Evolutionary conservation across 306 rosid genomes (phyloP).

Genomic region (Glycine tomentella): DNA sequence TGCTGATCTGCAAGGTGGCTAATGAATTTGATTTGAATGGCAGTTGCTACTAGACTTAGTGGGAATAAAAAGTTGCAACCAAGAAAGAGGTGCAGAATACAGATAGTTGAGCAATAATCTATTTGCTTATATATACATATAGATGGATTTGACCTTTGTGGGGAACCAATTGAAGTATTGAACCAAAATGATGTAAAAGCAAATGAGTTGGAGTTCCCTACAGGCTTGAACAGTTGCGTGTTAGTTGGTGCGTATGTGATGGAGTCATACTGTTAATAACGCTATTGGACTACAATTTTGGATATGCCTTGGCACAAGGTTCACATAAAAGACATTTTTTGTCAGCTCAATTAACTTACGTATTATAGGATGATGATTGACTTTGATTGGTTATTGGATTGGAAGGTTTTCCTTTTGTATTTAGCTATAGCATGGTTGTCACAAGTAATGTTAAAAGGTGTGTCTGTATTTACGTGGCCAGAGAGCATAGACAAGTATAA

Average conservation of each 20-base stretch:
- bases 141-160: conserved; percentile 3
- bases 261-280: neutral
- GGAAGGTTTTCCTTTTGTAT: conserved; percentile 24
- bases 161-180: neutral
- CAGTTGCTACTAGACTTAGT: conserved; percentile 16
- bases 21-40: conserved; percentile 36
- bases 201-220: conserved; percentile 53
- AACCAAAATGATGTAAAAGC: conserved; percentile 21
- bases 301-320: conserved; percentile 24
- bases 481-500: neutral
- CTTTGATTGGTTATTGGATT: neutral
- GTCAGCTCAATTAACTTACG: conserved; percentile 27
- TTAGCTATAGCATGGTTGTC: neutral
- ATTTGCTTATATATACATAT: conserved; percentile 25
- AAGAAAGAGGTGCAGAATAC: neutral
- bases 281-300: neutral
- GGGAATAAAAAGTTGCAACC: conserved; percentile 15
- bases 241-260: conserved; percentile 14
- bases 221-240: conserved; percentile 33
- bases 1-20: conserved; percentile 21
- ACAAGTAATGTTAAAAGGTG: neutral
- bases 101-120: conserved; percentile 2
- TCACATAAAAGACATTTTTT: conserved; percentile 27
- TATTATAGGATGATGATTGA: conserved; percentile 15
- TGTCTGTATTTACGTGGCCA: neutral